A percentile compares a stretch with the other conserved stretches of the same genome.
Evolutionary conservation across 2,329 filamentous ascomycete genomes (phyloP).

Genomic region (Pseudogymnoascus sp.): DNA sequence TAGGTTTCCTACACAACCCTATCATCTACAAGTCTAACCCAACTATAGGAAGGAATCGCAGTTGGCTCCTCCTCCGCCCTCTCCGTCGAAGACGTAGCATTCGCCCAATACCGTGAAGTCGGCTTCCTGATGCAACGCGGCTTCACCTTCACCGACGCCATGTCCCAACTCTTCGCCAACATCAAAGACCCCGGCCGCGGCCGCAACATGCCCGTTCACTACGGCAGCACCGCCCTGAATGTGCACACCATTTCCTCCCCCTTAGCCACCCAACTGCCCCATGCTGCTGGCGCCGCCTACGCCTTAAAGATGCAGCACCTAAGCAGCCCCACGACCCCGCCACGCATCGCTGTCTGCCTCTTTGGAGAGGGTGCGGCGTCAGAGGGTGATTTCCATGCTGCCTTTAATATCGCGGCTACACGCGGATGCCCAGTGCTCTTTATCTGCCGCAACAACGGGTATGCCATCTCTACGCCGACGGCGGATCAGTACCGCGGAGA

Average conservation of each 20-base stretch:
- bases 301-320: conserved; percentile 73
- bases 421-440: conserved; percentile 81
- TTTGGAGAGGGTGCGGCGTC: conserved; percentile 87
- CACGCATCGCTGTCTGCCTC: conserved; percentile 69
- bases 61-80: conserved; percentile 82
- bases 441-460: conserved; percentile 89
- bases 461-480: conserved; percentile 82
- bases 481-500: conserved; percentile 87
- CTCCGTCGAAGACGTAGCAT: conserved; percentile 77
- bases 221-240: conserved; percentile 74
- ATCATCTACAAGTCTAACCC: background rate
- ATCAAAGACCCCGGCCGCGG: conserved; percentile 69
- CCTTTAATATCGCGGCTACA: conserved; percentile 83
- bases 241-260: conserved; percentile 87
- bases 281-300: conserved; percentile 80
- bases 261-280: conserved; percentile 80
- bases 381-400: conserved; percentile 87
- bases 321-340: conserved; percentile 58
- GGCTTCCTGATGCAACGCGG: conserved; percentile 87
- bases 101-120: conserved; percentile 89
- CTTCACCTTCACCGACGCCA: conserved; percentile 80
- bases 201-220: conserved; percentile 96
- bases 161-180: conserved; percentile 92
- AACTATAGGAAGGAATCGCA: conserved; percentile 64
- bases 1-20: background rate